Conservation (phyloP, 208 protist genomes). For the Leptomonas seymouri region DNA sequence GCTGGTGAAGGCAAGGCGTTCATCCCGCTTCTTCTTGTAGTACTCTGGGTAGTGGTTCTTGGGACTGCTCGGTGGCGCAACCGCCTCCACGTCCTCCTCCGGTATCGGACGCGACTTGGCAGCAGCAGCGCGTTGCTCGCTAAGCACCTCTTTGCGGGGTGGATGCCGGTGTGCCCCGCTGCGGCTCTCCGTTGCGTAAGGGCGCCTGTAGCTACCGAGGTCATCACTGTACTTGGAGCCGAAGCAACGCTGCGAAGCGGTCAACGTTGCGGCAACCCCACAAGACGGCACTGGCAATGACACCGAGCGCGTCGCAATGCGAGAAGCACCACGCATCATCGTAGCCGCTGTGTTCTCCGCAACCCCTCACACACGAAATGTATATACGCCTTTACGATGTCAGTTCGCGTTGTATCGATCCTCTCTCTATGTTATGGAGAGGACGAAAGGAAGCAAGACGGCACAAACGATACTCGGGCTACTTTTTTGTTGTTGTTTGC, state of each 20-base stretch:
- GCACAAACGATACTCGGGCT: no score
- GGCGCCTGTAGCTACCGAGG: conserved; percentile 42
- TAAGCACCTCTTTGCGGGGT: conserved; percentile 36
- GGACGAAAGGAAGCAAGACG: no score
- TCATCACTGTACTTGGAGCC: conserved; percentile 42
- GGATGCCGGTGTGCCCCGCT: conserved; percentile 53
- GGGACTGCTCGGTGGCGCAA: conserved; percentile 38
- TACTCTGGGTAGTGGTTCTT: conserved; percentile 67
- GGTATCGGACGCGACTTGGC: no score
- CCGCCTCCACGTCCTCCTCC: conserved; percentile 22
- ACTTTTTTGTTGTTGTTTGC: no score
- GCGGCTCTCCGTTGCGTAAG: conserved; percentile 38
- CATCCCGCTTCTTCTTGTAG: conserved; percentile 42
- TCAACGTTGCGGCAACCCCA: conserved; percentile 7
- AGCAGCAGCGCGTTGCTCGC: conserved; percentile 28
- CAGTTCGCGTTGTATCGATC: no score
- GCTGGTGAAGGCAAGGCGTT: conserved; percentile 63
- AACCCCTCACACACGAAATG: not conserved
- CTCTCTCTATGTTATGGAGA: no score
- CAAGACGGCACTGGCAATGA: conserved; percentile 2
- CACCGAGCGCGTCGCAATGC: conserved; percentile 18
- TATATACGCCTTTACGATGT: not conserved
- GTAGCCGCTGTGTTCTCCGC: not conserved
- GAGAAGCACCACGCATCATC: conserved; percentile 44
- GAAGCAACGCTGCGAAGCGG: conserved; percentile 30